phyloP scores from a whole-genome alignment of 73 alveolate species.

The Tetrahymena thermophila region DNA sequence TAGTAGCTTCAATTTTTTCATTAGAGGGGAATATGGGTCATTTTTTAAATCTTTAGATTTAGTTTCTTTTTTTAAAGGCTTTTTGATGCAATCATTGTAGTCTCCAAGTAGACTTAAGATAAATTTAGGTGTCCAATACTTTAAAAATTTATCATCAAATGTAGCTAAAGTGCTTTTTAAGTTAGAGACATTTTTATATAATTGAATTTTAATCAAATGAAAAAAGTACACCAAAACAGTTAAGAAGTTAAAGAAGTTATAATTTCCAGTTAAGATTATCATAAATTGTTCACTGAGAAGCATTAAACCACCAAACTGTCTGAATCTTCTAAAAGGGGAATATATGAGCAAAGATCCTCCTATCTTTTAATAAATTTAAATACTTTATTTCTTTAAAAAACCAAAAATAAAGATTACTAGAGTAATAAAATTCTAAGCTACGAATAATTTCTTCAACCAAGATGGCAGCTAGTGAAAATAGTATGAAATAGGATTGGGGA shows the following conservation, averaged over 20 bases:
- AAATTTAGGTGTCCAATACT: not conserved
- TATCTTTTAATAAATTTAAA: conserved; percentile 12
- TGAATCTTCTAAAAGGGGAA: conserved; percentile 61
- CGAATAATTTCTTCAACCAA: conserved; percentile 45
- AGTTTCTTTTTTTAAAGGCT: not conserved
- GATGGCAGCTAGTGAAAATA: conserved; percentile 68
- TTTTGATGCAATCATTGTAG: not conserved
- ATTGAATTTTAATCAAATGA: not conserved
- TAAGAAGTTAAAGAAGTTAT: conserved; percentile 72
- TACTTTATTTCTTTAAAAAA: not conserved
- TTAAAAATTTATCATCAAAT: conserved; percentile 38
- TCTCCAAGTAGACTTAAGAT: not conserved
- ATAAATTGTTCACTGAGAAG: conserved; percentile 37
- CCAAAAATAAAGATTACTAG: not conserved
- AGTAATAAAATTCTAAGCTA: conserved; percentile 37
- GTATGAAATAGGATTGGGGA: conserved; percentile 67
- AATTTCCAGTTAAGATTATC: conserved; percentile 74
- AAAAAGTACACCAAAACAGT: conserved; percentile 46
- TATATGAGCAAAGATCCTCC: conserved; percentile 59
- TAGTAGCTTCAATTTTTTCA: not conserved
- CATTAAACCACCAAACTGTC: conserved; percentile 57
- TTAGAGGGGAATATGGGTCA: not conserved
- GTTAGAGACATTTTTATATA: not conserved
- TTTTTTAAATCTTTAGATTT: not conserved
- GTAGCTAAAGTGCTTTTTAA: not conserved